These are phyloP conservation scores for Ceratobasidium sp. DNA, from an alignment of 1,284 basidiomycete species.

Conservation along the genomic window DNA sequence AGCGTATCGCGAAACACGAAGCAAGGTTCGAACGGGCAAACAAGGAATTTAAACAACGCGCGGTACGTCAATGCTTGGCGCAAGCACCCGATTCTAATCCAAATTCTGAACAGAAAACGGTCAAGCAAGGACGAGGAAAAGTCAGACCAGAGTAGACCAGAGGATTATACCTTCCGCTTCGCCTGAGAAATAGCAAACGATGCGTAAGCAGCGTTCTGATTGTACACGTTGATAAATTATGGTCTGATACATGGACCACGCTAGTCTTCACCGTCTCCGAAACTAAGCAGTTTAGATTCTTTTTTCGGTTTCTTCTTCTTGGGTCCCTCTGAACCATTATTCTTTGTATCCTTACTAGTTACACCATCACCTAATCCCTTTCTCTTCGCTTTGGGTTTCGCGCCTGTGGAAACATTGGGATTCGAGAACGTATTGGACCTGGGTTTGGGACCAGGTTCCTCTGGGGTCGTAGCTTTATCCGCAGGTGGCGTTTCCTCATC, in stretches of 20 bases:
- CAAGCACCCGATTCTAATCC: not conserved
- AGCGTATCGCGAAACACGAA: slow-evolving; percentile 38
- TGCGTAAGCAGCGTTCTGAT: not conserved
- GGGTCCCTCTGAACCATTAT: slow-evolving; percentile 52
- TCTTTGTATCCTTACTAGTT: slow-evolving; percentile 44
- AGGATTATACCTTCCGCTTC: not conserved
- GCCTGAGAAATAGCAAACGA: not conserved
- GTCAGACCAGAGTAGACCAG: slow-evolving; percentile 18
- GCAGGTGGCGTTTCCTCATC: slow-evolving; percentile 18
- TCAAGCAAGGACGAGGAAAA: slow-evolving; percentile 40
- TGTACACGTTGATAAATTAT: not conserved
- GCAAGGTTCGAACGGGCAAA: slow-evolving; percentile 21
- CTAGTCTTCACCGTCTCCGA: slow-evolving; percentile 60
- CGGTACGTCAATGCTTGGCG: not conserved
- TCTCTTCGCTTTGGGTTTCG: slow-evolving; percentile 46
- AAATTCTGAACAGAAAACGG: slow-evolving; percentile 5
- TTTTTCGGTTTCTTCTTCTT: slow-evolving; percentile 63
- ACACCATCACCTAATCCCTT: slow-evolving; percentile 35
- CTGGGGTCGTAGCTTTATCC: slow-evolving; percentile 5
- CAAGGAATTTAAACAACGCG: slow-evolving; percentile 22
- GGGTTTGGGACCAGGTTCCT: slow-evolving; percentile 57
- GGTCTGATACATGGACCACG: not conserved
- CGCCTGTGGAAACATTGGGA: slow-evolving; percentile 52
- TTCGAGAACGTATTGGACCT: slow-evolving; percentile 55
- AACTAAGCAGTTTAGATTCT: slow-evolving; percentile 67